These are phyloP conservation scores for Aethionema arabicum DNA, from an alignment of 345 rosid genomes.

Conservation along the genomic window DNA sequence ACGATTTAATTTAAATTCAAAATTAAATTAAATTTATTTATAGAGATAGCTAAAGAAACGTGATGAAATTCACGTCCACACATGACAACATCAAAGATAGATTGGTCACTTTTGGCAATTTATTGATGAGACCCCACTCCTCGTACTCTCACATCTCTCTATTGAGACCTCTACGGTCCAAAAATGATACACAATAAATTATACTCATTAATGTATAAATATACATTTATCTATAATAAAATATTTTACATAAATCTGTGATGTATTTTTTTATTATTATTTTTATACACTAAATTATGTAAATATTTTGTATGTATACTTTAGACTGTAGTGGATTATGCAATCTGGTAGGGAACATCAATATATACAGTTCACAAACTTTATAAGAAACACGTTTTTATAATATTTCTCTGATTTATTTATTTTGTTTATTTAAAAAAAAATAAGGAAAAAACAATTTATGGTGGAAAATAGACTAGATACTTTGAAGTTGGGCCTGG, in stretches of 20 bases:
- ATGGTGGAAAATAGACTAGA: too few relatives aligned
- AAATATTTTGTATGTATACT: constrained; percentile 4
- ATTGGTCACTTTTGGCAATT: constrained; percentile 26
- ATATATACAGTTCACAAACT: constrained; percentile 2
- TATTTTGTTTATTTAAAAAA: not conserved
- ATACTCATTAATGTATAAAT: not conserved
- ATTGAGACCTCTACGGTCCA: not conserved
- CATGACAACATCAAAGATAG: constrained; percentile 23
- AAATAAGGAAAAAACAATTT: not conserved
- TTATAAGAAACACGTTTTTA: constrained; percentile 11
- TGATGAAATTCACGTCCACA: constrained; percentile 36
- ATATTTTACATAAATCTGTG: not conserved
- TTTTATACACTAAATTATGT: too few relatives aligned
- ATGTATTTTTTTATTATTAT: too few relatives aligned
- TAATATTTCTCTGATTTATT: not conserved
- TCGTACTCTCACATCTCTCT: constrained; percentile 23
- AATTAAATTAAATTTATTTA: not conserved
- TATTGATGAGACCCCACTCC: constrained; percentile 31
- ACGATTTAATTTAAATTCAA: not conserved
- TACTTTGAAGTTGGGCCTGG: too few relatives aligned
- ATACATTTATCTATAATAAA: not conserved
- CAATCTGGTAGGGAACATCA: constrained; percentile 14
- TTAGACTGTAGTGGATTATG: not conserved
- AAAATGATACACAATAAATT: constrained; percentile 15
- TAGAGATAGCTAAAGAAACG: constrained; percentile 14